Evolutionary conservation across 345 rosid species (phyloP).

Genomic region (Populus pruinosa): DNA sequence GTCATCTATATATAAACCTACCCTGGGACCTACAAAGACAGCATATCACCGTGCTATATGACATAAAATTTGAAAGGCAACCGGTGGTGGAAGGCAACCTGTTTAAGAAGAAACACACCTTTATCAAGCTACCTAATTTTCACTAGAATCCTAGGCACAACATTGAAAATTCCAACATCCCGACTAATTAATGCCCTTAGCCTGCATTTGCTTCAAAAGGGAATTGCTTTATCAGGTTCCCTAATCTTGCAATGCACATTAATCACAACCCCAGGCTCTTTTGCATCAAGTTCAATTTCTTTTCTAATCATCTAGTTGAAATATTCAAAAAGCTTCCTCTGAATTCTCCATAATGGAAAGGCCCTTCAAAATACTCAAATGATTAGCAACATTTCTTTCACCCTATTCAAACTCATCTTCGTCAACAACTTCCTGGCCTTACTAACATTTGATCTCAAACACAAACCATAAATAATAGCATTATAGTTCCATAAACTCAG

Average conservation of each 20-base stretch:
- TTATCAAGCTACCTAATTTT: constrained; percentile 22
- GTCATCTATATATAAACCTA: constrained; percentile 16
- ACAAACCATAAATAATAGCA: constrained; percentile 40
- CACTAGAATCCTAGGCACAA: constrained; percentile 25
- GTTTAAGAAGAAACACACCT: constrained; percentile 28
- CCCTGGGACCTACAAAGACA: constrained; percentile 26
- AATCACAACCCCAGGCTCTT: constrained; percentile 25
- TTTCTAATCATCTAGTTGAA: constrained; percentile 23
- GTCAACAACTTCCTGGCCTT: constrained; percentile 33
- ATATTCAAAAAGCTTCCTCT: constrained; percentile 26
- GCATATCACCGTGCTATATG: constrained; percentile 26
- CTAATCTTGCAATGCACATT: constrained; percentile 34
- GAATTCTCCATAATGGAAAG: constrained; percentile 23
- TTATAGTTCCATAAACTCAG: constrained; percentile 38
- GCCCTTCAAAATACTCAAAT: constrained; percentile 37
- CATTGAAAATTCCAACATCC: constrained; percentile 26
- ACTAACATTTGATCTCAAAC: constrained; percentile 33
- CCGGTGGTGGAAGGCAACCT: constrained; percentile 32
- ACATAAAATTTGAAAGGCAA: constrained; percentile 28
- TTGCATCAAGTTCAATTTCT: constrained; percentile 24
- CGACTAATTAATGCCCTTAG: constrained; percentile 16
- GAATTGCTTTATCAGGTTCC: constrained; percentile 24
- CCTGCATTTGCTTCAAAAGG: constrained; percentile 29
- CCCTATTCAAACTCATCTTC: constrained; percentile 39
- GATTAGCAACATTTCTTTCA: constrained; percentile 36